Percentiles rank a stretch among this genome's conserved stretches.
phyloP scores from a whole-genome alignment of 108 stramenopile species.

The Chaetoceros muelleri region DNA sequence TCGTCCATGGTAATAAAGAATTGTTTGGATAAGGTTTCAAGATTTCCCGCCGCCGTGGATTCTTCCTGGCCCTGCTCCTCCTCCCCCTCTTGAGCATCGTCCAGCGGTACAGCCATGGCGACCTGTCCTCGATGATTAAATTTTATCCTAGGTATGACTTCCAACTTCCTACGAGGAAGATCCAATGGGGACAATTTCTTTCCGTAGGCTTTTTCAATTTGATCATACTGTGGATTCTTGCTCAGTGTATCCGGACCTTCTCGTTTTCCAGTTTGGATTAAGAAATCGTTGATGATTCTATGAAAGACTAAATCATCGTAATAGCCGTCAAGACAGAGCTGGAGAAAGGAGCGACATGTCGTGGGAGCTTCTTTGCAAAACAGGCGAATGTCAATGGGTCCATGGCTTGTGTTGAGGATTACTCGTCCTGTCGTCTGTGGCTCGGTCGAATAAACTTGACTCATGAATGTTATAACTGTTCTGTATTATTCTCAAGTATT shows the following conservation, averaged over 20 bases:
- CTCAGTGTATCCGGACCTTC: too few relatives aligned
- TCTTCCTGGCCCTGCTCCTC: constrained; percentile 21
- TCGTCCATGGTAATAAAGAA: constrained; percentile 95
- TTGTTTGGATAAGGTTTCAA: constrained; percentile 69
- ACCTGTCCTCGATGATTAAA: constrained; percentile 92
- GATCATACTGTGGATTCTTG: constrained; percentile 12
- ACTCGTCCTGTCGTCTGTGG: constrained; percentile 79
- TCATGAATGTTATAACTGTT: too few relatives aligned
- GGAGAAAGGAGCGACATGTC: constrained; percentile 82
- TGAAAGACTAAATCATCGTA: constrained; percentile 72
- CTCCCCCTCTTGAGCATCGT: constrained; percentile 8
- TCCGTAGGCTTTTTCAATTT: not conserved
- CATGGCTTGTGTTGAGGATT: constrained; percentile 84
- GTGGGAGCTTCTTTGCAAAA: constrained; percentile 89
- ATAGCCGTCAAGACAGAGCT: constrained; percentile 85
- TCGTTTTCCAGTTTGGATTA: constrained; percentile 77
- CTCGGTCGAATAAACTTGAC: constrained; percentile 89
- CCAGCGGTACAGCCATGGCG: constrained; percentile 77
- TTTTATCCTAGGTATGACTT: constrained; percentile 77
- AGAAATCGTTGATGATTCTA: constrained; percentile 77
- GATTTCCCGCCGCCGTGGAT: too few relatives aligned
- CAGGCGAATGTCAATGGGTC: constrained; percentile 83
- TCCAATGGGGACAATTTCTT: constrained; percentile 12
- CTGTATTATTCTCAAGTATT: too few relatives aligned
- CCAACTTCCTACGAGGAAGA: constrained; percentile 59